phyloP scores from a whole-genome alignment of 805 yeast species.

The Metschnikowia picachoensis region DNA sequence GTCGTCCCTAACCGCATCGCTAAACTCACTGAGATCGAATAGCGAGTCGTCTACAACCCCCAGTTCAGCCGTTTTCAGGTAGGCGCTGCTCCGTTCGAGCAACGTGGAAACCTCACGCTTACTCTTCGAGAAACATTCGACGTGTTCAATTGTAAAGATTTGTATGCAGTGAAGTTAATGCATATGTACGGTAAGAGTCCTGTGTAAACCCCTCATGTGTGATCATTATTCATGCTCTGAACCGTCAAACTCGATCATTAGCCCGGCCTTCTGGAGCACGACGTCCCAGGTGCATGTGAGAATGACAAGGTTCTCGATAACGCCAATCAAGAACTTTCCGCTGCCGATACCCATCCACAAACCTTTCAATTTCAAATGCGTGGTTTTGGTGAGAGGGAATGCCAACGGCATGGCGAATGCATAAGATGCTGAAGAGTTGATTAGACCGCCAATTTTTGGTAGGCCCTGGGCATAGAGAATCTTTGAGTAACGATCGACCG shows the following conservation, averaged over 20 bases:
- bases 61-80: too few relatives aligned
- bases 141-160: not conserved
- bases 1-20: not conserved
- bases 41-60: too few relatives aligned
- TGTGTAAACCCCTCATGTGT: too few relatives aligned
- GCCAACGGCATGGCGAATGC: slow-evolving; percentile 68
- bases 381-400: slow-evolving; percentile 45
- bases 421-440: slow-evolving; percentile 70
- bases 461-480: slow-evolving; percentile 72
- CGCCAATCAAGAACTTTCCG: slow-evolving; percentile 56
- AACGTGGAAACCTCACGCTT: too few relatives aligned
- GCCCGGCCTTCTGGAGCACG: slow-evolving; percentile 35
- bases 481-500: not conserved
- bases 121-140: too few relatives aligned
- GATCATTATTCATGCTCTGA: slow-evolving; percentile 10
- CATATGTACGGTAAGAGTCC: not conserved
- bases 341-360: slow-evolving; percentile 72
- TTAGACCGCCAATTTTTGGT: slow-evolving; percentile 66
- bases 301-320: slow-evolving; percentile 46
- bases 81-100: too few relatives aligned
- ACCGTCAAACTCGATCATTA: slow-evolving; percentile 15
- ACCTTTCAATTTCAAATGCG: slow-evolving; percentile 51
- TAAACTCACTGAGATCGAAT: too few relatives aligned
- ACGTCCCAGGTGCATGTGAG: slow-evolving; percentile 50
- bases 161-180: not conserved